A percentile compares a stretch with the other conserved stretches of the same genome.
These are phyloP conservation scores for Boletus sp. DNA, from an alignment of 1,284 basidiomycete species.

Conservation along the genomic window DNA sequence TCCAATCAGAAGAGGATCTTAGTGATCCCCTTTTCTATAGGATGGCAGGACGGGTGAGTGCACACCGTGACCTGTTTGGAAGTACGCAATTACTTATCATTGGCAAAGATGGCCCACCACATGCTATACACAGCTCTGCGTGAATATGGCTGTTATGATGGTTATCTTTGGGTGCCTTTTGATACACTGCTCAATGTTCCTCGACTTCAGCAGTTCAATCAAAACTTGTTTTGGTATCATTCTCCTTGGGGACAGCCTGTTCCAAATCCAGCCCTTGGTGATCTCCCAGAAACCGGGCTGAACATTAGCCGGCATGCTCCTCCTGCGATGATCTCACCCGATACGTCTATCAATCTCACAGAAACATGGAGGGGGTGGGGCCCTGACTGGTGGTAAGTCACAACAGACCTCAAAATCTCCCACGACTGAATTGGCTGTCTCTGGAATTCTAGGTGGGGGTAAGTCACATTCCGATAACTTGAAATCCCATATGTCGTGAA, in stretches of 20 bases:
- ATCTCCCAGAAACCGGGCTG: conserved; percentile 13
- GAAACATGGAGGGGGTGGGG: conserved; percentile 40
- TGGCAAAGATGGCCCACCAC: conserved; percentile 45
- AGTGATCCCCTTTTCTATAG: conserved; percentile 36
- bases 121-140: conserved; percentile 48
- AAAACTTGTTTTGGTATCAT: conserved; percentile 47
- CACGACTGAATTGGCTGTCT: conserved; percentile 3
- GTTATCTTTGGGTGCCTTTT: conserved; percentile 51
- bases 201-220: conserved; percentile 44
- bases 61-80: not conserved
- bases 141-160: conserved; percentile 45
- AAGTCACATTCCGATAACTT: conserved; percentile 9
- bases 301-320: conserved; percentile 34
- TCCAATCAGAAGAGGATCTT: conserved; percentile 41
- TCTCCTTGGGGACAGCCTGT: conserved; percentile 44
- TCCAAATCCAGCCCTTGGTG: conserved; percentile 35
- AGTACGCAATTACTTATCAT: not conserved
- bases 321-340: conserved; percentile 38
- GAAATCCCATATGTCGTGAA: not conserved
- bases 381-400: conserved; percentile 41
- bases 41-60: conserved; percentile 44
- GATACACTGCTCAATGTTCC: conserved; percentile 49
- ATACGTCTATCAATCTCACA: conserved; percentile 36
- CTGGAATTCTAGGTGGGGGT: conserved; percentile 38
- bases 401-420: not conserved